phyloP scores from a whole-genome alignment of 2,329 filamentous ascomycete genomes.

The Colletotrichum gigasporum region DNA sequence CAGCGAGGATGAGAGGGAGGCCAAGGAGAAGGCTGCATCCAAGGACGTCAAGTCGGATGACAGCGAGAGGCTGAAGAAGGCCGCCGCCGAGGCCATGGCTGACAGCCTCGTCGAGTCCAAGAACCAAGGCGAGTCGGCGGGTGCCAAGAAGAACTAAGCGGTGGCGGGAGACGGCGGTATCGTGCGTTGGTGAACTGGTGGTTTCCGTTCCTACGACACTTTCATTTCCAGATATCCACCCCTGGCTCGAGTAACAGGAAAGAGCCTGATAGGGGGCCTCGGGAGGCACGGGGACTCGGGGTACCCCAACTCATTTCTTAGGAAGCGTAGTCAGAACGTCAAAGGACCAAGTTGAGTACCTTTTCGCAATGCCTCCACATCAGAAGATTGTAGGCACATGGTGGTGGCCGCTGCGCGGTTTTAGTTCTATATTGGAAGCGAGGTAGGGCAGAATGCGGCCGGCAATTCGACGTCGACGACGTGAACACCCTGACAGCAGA shows the following conservation, averaged over 20 bases:
- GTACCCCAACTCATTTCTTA: constrained; percentile 25
- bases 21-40: constrained; percentile 67
- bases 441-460: too few species aligned
- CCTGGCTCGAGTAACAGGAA: constrained; percentile 15
- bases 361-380: too few species aligned
- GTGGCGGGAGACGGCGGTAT: not conserved
- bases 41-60: constrained; percentile 65
- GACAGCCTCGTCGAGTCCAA: constrained; percentile 60
- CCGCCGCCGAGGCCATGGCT: constrained; percentile 69
- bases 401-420: too few species aligned
- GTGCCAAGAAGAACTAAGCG: constrained; percentile 46
- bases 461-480: not conserved
- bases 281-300: constrained; percentile 26
- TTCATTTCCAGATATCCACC: constrained; percentile 32
- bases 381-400: too few species aligned
- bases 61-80: constrained; percentile 71
- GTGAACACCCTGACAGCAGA: not conserved
- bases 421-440: too few species aligned
- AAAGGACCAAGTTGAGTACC: constrained; percentile 20
- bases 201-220: constrained; percentile 12
- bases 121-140: constrained; percentile 44
- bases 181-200: not conserved
- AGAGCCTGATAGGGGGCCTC: constrained; percentile 16
- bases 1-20: constrained; percentile 89
- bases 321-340: constrained; percentile 27